A percentile compares a stretch with the other conserved stretches of the same genome.
phyloP scores from a whole-genome alignment of 305 asterid genomes.

The Ruellia speciosa region DNA sequence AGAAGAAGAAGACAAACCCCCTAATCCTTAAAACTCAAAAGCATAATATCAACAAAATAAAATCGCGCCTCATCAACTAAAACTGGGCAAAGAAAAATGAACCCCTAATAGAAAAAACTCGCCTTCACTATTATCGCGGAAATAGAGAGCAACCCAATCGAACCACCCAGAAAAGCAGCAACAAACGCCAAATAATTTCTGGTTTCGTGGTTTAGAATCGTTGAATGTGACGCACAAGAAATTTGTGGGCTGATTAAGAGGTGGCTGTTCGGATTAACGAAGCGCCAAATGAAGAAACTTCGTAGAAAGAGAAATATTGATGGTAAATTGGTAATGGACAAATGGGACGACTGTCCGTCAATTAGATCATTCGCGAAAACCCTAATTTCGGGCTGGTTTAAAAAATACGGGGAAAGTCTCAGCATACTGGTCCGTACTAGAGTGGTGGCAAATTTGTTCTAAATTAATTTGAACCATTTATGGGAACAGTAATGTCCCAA shows the following conservation, averaged over 20 bases:
- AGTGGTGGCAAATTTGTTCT: too few relatives aligned
- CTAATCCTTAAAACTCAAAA: too few relatives aligned
- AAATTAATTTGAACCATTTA: too few relatives aligned
- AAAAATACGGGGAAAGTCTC: too few relatives aligned
- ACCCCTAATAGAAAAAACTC: neutral
- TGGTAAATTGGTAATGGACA: too few relatives aligned
- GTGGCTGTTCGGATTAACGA: neutral
- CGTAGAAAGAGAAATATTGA: neutral
- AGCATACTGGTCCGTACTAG: too few relatives aligned
- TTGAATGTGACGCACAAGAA: neutral
- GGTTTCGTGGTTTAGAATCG: neutral
- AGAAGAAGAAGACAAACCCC: too few relatives aligned
- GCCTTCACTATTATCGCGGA: neutral
- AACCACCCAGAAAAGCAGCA: neutral
- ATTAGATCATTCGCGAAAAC: neutral
- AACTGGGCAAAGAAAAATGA: too few relatives aligned
- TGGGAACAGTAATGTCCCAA: too few relatives aligned
- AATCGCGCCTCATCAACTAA: too few relatives aligned
- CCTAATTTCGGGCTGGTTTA: neutral
- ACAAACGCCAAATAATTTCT: neutral
- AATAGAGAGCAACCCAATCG: neutral
- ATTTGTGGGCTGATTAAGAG: neutral
- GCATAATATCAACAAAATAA: too few relatives aligned
- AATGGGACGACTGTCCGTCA: neutral
- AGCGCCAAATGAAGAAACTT: neutral